These are phyloP conservation scores for Leptosphaerulina australis DNA, from an alignment of 2,329 filamentous ascomycete genomes.

Conservation along the genomic window DNA sequence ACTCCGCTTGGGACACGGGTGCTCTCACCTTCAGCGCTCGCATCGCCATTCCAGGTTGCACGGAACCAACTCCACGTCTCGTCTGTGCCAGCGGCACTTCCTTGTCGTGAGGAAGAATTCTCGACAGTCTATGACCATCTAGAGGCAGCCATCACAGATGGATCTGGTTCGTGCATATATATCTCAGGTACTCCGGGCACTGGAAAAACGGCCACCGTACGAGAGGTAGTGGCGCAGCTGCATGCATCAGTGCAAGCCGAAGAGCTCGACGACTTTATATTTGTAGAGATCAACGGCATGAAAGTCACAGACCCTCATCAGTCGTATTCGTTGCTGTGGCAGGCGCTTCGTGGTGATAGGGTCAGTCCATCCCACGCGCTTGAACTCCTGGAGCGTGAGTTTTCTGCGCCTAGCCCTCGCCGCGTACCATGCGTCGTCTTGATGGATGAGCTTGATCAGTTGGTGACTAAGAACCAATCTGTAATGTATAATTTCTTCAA, in stretches of 20 bases:
- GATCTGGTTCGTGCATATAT: constrained; percentile 94
- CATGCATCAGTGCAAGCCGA: constrained; percentile 87
- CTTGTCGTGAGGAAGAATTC: constrained; percentile 92
- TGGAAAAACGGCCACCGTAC: constrained; percentile 95
- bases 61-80: constrained; percentile 90
- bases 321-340: constrained; percentile 93
- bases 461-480: constrained; percentile 98
- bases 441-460: constrained; percentile 97
- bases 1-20: constrained; percentile 90
- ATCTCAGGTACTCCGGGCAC: constrained; percentile 99
- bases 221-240: constrained; percentile 88
- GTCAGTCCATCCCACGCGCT: constrained; percentile 91
- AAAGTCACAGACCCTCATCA: constrained; percentile 98
- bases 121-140: constrained; percentile 90
- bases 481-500: constrained; percentile 99
- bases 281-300: constrained; percentile 99
- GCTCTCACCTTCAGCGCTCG: constrained; percentile 76
- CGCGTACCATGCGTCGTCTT: constrained; percentile 94
- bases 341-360: constrained; percentile 89
- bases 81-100: constrained; percentile 84
- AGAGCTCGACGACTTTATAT: constrained; percentile 97
- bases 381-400: constrained; percentile 88
- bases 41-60: constrained; percentile 90
- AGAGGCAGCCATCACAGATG: constrained; percentile 91
- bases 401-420: constrained; percentile 86